phyloP scores from a whole-genome alignment of 2,329 filamentous ascomycete species.

The Drechslera avenae region DNA sequence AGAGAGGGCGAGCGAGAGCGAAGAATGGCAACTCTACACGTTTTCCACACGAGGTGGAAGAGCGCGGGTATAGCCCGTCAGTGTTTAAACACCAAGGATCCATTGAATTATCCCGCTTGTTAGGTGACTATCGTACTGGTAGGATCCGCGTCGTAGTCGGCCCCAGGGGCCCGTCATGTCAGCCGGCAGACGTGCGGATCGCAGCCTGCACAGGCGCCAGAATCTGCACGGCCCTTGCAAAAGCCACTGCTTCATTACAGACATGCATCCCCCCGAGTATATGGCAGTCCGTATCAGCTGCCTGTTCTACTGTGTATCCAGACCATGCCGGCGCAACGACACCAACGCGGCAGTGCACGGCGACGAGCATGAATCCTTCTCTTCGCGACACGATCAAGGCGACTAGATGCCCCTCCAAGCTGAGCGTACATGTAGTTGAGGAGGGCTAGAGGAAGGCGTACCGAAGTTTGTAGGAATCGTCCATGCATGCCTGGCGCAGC shows the following conservation, averaged over 20 bases:
- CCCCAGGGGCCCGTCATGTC: slow-evolving; percentile 16
- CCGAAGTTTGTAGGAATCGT: slow-evolving; percentile 9
- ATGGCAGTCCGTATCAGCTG: not conserved
- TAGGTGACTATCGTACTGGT: slow-evolving; percentile 13
- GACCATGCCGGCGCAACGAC: not conserved
- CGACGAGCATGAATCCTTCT: not conserved
- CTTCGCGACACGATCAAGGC: not conserved
- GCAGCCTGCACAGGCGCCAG: slow-evolving; percentile 8
- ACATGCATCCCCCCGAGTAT: slow-evolving; percentile 14
- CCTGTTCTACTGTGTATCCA: not conserved
- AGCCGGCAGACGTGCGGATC: slow-evolving; percentile 13
- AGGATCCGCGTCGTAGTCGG: slow-evolving; percentile 14
- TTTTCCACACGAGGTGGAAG: slow-evolving; percentile 3
- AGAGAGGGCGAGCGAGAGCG: too few species aligned
- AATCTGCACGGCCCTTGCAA: slow-evolving; percentile 1
- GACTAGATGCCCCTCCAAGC: not conserved
- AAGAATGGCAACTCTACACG: not conserved
- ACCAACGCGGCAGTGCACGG: not conserved
- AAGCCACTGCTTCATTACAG: slow-evolving; percentile 13
- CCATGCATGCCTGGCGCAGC: slow-evolving; percentile 8
- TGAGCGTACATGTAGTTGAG: slow-evolving; percentile 7
- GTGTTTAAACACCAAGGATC: slow-evolving; percentile 13
- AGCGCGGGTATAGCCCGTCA: slow-evolving; percentile 7
- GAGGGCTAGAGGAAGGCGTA: slow-evolving; percentile 8
- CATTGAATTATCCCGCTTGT: slow-evolving; percentile 17